phyloP scores from a whole-genome alignment of 2,329 filamentous ascomycete genomes.

The Venturia nashicola region DNA sequence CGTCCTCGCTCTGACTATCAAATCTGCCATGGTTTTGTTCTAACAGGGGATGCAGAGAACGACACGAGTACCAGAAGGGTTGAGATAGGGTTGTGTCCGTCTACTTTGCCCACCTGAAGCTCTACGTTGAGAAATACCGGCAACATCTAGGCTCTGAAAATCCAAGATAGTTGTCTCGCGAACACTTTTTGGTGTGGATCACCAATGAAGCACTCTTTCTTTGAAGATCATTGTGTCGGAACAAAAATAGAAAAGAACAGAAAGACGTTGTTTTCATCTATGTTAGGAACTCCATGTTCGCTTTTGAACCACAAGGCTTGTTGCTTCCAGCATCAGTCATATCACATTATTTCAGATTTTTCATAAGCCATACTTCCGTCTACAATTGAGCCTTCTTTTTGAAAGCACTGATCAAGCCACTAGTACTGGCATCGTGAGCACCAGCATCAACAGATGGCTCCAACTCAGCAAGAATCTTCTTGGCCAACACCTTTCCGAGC shows the following conservation, averaged over 20 bases:
- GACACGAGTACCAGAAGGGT: too few relatives aligned
- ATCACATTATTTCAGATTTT: background rate
- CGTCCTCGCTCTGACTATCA: constrained; percentile 15
- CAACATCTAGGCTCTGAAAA: too few relatives aligned
- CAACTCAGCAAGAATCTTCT: constrained; percentile 56
- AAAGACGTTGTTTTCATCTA: background rate
- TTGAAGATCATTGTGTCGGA: too few relatives aligned
- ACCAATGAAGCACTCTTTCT: too few relatives aligned
- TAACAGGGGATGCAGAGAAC: too few relatives aligned
- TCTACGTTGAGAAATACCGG: too few relatives aligned
- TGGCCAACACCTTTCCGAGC: constrained; percentile 89
- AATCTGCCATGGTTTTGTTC: too few relatives aligned
- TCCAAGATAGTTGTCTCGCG: too few relatives aligned
- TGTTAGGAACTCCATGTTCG: background rate
- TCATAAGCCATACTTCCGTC: background rate
- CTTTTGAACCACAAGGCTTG: background rate
- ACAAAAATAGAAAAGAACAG: background rate
- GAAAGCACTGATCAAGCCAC: constrained; percentile 80
- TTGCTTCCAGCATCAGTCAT: background rate
- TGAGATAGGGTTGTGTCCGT: too few relatives aligned
- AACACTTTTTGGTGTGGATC: too few relatives aligned
- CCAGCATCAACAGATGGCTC: constrained; percentile 60
- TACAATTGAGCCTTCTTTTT: constrained; percentile 44
- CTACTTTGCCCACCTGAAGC: too few relatives aligned
- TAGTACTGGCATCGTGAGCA: constrained; percentile 78